Conservation (phyloP, 164 flowering plant genomes). For the Aristolochia contorta region DNA sequence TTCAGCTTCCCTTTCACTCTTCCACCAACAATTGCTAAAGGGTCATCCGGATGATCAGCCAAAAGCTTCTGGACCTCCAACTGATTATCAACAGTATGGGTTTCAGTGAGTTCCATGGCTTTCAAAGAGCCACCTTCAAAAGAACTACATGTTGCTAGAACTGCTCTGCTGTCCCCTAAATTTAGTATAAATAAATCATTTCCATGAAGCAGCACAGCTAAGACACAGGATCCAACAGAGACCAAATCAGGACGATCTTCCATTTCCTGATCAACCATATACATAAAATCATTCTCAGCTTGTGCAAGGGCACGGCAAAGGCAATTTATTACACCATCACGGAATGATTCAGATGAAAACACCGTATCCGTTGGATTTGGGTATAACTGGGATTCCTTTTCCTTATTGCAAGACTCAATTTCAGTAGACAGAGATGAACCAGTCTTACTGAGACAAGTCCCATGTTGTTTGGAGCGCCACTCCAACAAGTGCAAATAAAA, state of each 20-base stretch:
- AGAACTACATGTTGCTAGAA: constrained; percentile 13
- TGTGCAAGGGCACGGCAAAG: constrained; percentile 21
- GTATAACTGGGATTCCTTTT: constrained; percentile 1
- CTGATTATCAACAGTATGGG: constrained; percentile 24
- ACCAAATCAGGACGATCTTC: constrained; percentile 27
- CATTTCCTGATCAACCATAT: constrained; percentile 29
- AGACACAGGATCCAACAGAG: constrained; percentile 27
- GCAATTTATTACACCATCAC: constrained; percentile 20
- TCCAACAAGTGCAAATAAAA: constrained; percentile 22
- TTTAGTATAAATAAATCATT: constrained; percentile 18
- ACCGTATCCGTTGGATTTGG: constrained; percentile 12
- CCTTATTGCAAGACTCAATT: constrained; percentile 5
- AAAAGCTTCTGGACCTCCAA: constrained; percentile 13
- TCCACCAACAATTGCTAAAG: constrained; percentile 16
- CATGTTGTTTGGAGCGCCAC: constrained; percentile 11
- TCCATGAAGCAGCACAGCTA: constrained; percentile 23
- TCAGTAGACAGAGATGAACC: constrained; percentile 5
- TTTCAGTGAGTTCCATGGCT: constrained; percentile 23
- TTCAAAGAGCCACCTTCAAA: constrained; percentile 4
- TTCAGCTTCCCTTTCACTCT: constrained; percentile 28
- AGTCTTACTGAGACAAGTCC: not conserved
- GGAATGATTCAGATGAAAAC: constrained; percentile 13
- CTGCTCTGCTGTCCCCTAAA: constrained; percentile 28
- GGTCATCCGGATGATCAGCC: constrained; percentile 28
- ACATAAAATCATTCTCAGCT: constrained; percentile 25